Conservation (phyloP, 148 eudicot species). For the Arbutus unedo region DNA sequence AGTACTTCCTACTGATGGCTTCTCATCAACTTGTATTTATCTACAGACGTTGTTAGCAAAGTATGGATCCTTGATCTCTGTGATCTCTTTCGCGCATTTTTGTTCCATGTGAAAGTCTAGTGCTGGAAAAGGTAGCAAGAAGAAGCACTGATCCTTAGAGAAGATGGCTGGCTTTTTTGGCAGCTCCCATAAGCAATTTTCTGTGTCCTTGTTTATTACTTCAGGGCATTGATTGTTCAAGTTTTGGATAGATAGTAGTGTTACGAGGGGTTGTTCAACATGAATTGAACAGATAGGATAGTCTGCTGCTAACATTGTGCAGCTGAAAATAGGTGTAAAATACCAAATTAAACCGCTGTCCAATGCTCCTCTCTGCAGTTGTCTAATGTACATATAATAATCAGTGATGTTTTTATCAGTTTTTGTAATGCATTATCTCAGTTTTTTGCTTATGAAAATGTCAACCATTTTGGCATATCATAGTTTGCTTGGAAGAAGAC, state of each 20-base stretch:
- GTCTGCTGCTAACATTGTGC: neutral
- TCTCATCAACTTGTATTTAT: neutral
- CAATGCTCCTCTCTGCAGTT: neutral
- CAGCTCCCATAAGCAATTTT: neutral
- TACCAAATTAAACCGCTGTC: neutral
- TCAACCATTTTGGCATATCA: neutral
- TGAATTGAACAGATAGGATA: neutral
- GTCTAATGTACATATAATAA: neutral
- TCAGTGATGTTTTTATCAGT: neutral
- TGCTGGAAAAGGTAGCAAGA: constrained; percentile 79
- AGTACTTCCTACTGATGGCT: neutral
- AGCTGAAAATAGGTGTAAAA: neutral
- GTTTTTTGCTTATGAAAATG: neutral
- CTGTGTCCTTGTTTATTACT: neutral
- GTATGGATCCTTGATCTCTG: constrained; percentile 73
- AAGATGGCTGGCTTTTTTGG: neutral
- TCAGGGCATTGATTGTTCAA: neutral
- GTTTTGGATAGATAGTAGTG: neutral
- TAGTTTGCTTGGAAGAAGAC: neutral
- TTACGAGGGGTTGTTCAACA: neutral
- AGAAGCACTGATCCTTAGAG: constrained; percentile 49
- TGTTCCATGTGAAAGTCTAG: constrained; percentile 23
- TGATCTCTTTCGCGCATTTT: constrained; percentile 50
- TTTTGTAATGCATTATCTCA: neutral
- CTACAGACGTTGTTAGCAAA: constrained; percentile 77